Conservation (phyloP, 208 protist species). For the Histomonas meleagridis region DNA sequence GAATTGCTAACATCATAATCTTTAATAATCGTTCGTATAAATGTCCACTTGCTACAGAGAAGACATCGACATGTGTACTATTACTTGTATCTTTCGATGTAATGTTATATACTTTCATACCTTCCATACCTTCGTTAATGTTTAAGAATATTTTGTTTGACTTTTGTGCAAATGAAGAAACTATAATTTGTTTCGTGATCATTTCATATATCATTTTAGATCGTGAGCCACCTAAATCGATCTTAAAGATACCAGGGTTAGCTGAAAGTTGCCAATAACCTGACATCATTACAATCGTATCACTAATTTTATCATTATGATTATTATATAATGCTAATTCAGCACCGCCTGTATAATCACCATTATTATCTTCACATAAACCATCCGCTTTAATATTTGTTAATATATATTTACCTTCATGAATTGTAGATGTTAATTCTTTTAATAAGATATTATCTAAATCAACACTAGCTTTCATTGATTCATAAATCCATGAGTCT, state of each 20-base stretch:
- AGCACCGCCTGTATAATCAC: background rate
- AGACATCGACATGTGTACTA: background rate
- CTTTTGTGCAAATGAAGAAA: background rate
- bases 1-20: slow-evolving; percentile 7
- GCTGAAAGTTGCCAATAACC: background rate
- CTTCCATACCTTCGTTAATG: background rate
- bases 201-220: background rate
- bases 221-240: background rate
- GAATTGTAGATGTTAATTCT: background rate
- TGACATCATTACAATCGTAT: background rate
- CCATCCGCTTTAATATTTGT: slow-evolving; percentile 15
- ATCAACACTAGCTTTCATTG: background rate
- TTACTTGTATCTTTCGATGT: background rate
- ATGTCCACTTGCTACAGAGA: slow-evolving; percentile 32
- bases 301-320: background rate
- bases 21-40: slow-evolving; percentile 22
- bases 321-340: background rate
- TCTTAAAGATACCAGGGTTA: background rate
- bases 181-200: background rate
- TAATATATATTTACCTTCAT: background rate
- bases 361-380: background rate
- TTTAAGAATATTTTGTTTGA: background rate
- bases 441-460: slow-evolving; percentile 25
- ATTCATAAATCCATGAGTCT: background rate
- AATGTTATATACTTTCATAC: background rate